Conservation (phyloP, 2,329 filamentous ascomycete species). For the Fusarium nisikadoi region DNA sequence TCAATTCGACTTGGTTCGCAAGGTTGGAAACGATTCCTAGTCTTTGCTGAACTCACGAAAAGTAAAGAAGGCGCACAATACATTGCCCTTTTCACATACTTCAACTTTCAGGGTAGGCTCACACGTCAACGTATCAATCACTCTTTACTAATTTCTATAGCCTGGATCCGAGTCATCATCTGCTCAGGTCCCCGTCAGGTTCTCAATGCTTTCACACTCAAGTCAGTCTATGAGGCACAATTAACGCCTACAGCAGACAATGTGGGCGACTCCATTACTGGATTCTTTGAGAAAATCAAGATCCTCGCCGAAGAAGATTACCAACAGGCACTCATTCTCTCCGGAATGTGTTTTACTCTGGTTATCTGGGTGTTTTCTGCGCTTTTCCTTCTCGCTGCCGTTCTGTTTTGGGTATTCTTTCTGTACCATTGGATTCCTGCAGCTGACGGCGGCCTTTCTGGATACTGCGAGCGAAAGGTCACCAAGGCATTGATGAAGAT, state of each 20-base stretch:
- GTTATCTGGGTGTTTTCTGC: slow-evolving; percentile 88
- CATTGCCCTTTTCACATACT: slow-evolving; percentile 90
- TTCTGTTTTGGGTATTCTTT: slow-evolving; percentile 86
- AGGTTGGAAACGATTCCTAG: slow-evolving; percentile 90
- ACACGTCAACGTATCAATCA: too few relatives aligned
- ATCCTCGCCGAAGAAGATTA: slow-evolving; percentile 77
- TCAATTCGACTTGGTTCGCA: slow-evolving; percentile 78
- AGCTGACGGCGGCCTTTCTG: slow-evolving; percentile 80
- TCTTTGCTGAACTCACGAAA: slow-evolving; percentile 90
- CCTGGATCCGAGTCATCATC: slow-evolving; percentile 87
- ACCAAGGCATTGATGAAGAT: slow-evolving; percentile 86
- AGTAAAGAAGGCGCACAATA: slow-evolving; percentile 92
- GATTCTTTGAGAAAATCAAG: slow-evolving; percentile 86
- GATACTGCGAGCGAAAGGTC: slow-evolving; percentile 92
- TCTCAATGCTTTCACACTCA: slow-evolving; percentile 89
- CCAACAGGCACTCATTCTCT: slow-evolving; percentile 83
- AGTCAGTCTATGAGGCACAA: slow-evolving; percentile 81
- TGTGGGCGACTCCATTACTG: slow-evolving; percentile 72
- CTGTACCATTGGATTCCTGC: slow-evolving; percentile 91
- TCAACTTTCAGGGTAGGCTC: slow-evolving; percentile 72
- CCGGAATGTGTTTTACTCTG: slow-evolving; percentile 91
- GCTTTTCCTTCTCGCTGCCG: slow-evolving; percentile 77
- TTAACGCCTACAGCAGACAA: slow-evolving; percentile 65
- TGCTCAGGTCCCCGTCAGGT: slow-evolving; percentile 93
- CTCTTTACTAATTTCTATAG: slow-evolving; percentile 54